Conservation (phyloP, 2,329 filamentous ascomycete species). For the Coccinonectria pachysandricola region DNA sequence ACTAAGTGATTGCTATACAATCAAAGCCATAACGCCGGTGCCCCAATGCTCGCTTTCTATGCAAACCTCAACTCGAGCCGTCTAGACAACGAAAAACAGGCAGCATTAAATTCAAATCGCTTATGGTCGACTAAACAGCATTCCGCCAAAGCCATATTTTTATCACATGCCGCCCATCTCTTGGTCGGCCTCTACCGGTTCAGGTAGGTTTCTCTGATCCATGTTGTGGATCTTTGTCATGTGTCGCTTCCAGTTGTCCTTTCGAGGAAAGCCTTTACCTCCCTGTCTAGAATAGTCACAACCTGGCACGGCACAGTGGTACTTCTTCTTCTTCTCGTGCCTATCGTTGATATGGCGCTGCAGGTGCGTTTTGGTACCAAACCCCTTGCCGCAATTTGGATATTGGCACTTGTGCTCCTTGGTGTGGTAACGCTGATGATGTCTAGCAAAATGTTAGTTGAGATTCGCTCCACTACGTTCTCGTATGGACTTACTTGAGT, state of each 20-base stretch:
- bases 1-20: slow-evolving; percentile 1
- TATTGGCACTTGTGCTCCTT: slow-evolving; percentile 49
- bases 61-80: too few relatives aligned
- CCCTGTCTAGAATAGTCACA: slow-evolving; percentile 47
- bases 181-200: slow-evolving; percentile 31
- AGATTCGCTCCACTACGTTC: background rate
- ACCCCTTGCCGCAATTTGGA: slow-evolving; percentile 41
- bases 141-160: too few relatives aligned
- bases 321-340: slow-evolving; percentile 49
- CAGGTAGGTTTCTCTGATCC: slow-evolving; percentile 28
- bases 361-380: slow-evolving; percentile 52
- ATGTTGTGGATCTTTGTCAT: slow-evolving; percentile 50
- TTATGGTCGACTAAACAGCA: too few relatives aligned
- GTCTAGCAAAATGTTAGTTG: slow-evolving; percentile 25
- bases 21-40: slow-evolving; percentile 4
- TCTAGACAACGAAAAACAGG: too few relatives aligned
- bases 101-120: too few relatives aligned
- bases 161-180: slow-evolving; percentile 17
- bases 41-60: slow-evolving; percentile 4
- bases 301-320: slow-evolving; percentile 43
- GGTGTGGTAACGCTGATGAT: slow-evolving; percentile 51
- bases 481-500: slow-evolving; percentile 37
- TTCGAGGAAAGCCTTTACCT: slow-evolving; percentile 49
- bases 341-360: slow-evolving; percentile 53
- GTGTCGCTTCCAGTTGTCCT: slow-evolving; percentile 53